Evolutionary conservation across 2,329 filamentous ascomycete species (phyloP), one percentile per base, ranked within the genome.

Genomic region (Coniochaeta hoffmannii): DNA sequence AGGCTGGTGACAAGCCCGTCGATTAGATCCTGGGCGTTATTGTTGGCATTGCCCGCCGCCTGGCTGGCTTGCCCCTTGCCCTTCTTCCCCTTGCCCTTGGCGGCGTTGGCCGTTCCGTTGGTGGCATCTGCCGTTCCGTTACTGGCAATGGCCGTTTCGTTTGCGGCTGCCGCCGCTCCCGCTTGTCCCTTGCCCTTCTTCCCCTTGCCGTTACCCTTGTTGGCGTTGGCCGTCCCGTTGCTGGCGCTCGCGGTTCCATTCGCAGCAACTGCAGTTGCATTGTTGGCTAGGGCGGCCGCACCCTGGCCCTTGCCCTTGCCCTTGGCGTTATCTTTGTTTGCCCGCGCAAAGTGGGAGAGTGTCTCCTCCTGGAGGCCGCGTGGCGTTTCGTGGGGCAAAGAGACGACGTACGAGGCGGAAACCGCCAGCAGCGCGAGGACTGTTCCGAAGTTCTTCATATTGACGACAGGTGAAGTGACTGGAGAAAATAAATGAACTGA

Each of bases 371-470:
- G 9, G 7, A 36, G 35, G 9, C 24, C 56, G 19, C 51, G 51
- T 30, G 36, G 34, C 35, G 31, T 50, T 32, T 38, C 56, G n/a
- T 51, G 32, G 17, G 56, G 56, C 24, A 53, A 26, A 24, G 56
- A 28, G 46, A 51, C 54, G 15, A 55, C 54, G 46, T 55, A 56
- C 7, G 56, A 58, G 31, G 56, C 28, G 34, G 56, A 55, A 24
- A 53, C 54, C 19, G 55, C 54, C 35, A 58, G 56, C 54, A 58
- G 41, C 22, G 55, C 38, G 35, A 55, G 32, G 44, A 58, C 49
- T 30, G 31, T 54, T 58, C 54, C 56, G 31, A 58, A 19, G 54
- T 54, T 58, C 56, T 58, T 58, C 56, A 58, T 58, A n/a, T 50
- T 57, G 53, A 31, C 7, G 28, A 24, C 24, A 36, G 28, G 15